Evolutionary conservation across 2,329 filamentous ascomycete species (phyloP).

Genomic region (Stylonectria norvegica): DNA sequence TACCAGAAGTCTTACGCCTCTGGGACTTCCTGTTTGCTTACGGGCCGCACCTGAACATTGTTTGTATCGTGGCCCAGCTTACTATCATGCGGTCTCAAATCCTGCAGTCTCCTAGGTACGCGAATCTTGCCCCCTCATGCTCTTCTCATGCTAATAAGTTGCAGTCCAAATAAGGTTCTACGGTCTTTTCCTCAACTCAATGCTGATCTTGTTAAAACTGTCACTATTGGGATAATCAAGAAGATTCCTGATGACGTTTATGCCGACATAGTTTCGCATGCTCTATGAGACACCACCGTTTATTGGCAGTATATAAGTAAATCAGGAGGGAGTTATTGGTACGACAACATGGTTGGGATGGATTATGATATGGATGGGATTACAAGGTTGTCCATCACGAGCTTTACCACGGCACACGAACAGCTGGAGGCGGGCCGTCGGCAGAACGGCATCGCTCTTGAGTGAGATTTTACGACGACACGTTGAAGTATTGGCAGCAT

Average conservation of each 20-base stretch:
- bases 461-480: too few species aligned
- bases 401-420: too few species aligned
- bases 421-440: too few species aligned
- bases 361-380: too few species aligned
- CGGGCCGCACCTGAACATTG: conserved; percentile 87
- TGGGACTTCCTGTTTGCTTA: conserved; percentile 99
- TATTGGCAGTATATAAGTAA: too few species aligned
- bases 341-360: not conserved
- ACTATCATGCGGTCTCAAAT: conserved; percentile 84
- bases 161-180: conserved; percentile 87
- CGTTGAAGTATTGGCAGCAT: too few species aligned
- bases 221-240: conserved; percentile 80
- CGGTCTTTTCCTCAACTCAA: conserved; percentile 81
- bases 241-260: conserved; percentile 92
- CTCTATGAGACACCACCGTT: too few species aligned
- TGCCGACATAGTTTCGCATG: conserved; percentile 83
- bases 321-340: too few species aligned
- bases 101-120: conserved; percentile 75
- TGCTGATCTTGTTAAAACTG: conserved; percentile 76
- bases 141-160: conserved; percentile 31
- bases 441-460: too few species aligned
- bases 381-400: too few species aligned
- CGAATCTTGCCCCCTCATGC: too few species aligned
- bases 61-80: conserved; percentile 94
- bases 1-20: conserved; percentile 86